These are phyloP conservation scores for Mimosa bimucronata DNA, from an alignment of 306 rosid genomes.

Conservation along the genomic window DNA sequence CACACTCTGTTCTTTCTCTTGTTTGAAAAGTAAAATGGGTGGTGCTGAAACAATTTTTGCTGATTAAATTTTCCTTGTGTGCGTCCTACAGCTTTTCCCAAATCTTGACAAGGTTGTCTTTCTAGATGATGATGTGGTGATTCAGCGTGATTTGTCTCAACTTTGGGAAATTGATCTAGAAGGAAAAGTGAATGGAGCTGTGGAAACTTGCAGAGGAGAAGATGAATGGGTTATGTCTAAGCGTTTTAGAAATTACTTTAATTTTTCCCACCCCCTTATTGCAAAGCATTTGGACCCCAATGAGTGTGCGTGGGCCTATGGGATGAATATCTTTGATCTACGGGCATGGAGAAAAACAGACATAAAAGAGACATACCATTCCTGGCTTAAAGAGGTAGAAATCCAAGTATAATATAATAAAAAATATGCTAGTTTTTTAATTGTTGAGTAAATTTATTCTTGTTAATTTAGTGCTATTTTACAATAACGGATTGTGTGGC, in stretches of 20 bases:
- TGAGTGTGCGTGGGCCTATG: conserved; percentile 99
- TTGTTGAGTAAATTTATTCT: neutral
- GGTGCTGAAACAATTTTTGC: conserved; percentile 14
- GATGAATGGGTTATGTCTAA: conserved; percentile 98
- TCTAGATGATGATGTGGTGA: conserved; percentile 91
- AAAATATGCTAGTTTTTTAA: neutral
- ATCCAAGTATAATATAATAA: conserved; percentile 7
- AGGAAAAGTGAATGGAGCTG: conserved; percentile 97
- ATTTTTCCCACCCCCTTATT: conserved; percentile 89
- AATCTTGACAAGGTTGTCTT: conserved; percentile 93
- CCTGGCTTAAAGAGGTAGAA: conserved; percentile 91
- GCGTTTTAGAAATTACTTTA: conserved; percentile 88
- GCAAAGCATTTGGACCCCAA: conserved; percentile 76
- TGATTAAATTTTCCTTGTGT: conserved; percentile 41
- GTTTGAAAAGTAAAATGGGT: neutral
- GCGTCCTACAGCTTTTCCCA: conserved; percentile 79
- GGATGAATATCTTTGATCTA: conserved; percentile 95
- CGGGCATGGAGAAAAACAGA: conserved; percentile 79
- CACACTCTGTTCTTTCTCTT: neutral
- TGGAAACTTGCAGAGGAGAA: conserved; percentile 96
- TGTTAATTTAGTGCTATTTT: conserved; percentile 20
- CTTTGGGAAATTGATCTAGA: conserved; percentile 91
- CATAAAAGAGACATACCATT: conserved; percentile 83
- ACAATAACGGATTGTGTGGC: neutral
- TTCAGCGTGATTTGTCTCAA: conserved; percentile 85